Evolutionary conservation across 1,284 basidiomycete genomes (phyloP), one percentile per base, ranked within the genome.

Genomic region (Tranzscheliella williamsii): DNA sequence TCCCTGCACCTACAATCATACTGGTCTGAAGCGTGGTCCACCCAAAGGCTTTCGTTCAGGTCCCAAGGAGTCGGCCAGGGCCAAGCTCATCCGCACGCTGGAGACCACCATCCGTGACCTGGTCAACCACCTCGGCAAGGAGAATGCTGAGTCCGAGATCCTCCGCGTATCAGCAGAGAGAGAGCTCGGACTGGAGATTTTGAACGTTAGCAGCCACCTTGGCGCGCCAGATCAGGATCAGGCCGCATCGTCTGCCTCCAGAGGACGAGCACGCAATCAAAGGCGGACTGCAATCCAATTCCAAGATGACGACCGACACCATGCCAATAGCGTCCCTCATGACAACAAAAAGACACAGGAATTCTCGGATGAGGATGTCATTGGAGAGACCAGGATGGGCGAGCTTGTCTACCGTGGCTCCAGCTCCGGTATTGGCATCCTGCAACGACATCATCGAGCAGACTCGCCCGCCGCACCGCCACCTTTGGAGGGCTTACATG

Each of bases 41-140:
- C 68, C 68, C 17, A 73, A 73, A 43, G 70, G 70, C 20, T 72
- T 72, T 36, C 68, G 70, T 8, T 57, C 67, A 1, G 57, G 57
- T 1, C 70, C 70, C 16, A 65, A 67, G 42, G 68, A 67, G 42
- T 65, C 64, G 11, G 70, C 67, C 4, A 47, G 50, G n/a, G 69
- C 62, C 11, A 65, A 58, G 35, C 53, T 73, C 9, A 42, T 69
- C 6, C 55, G 68, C 21, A 57, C 42, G 20, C 60, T 73, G 31
- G 68, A 73, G 22, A 73, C 68, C 15, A 70, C 68, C 12, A 63
- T 71, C 12, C 68, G 68, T 17, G 70, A 73, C 37, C 49, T 70
- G 5, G 48, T 62, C 38, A 56, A 49, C 31, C 61, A 69, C 18
- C 53, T 71, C 11, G 67, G 71, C 34, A 52, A 56, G 16, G 51